Evolutionary conservation across 768 basidiomycete genomes (phyloP), one percentile per base, ranked within the genome.

Genomic region (Dentipellis fragilis): DNA sequence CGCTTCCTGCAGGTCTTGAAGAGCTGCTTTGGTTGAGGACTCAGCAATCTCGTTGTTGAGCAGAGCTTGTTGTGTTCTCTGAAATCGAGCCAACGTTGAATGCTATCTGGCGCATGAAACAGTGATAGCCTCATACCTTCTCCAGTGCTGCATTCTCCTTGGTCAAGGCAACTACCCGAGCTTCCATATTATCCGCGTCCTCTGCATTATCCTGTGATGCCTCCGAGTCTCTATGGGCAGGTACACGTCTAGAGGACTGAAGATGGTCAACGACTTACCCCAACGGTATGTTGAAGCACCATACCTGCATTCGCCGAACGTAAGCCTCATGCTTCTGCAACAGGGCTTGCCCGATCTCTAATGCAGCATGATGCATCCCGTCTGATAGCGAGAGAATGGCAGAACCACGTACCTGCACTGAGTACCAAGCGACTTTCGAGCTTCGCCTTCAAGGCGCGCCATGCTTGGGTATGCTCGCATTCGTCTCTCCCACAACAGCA

Each of bases 261-360:
- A 29, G 3, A 29, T 3, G 29, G 29, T 29, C 29, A 29, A 29
- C 29, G 29, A 6, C 29, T 29, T 29, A 6, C 29, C 29, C 29
- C 29, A 29, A 29, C 29, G 29, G 29, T 29, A 29, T 29, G 29
- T 29, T 29, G 29, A 29, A 29, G 29, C 29, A 17, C 10, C n/a
- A 69, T 60, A 81, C 83, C 79, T 88, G 83, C 55, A 83, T 80
- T 63, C 78, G 77, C 49, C 84, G 80, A 29, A 91, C 82, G 68
- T 89, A 90, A 3, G 87, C 88, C 71, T 94, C 93, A 66, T 94
- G 91, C 57, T 85, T 75, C 64, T 88, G 83, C 49, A 96, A 69
- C 49, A 96, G 71, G 4, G 93, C 93, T 68, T 93, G 89, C 11
- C 93, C 93, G 29, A 95, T 85, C 76, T 94, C 92, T 92, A 61